A percentile compares a stretch with the other conserved stretches of the same genome.
Evolutionary conservation across 768 basidiomycete species (phyloP).

Genomic region (Leccinum variicolor): DNA sequence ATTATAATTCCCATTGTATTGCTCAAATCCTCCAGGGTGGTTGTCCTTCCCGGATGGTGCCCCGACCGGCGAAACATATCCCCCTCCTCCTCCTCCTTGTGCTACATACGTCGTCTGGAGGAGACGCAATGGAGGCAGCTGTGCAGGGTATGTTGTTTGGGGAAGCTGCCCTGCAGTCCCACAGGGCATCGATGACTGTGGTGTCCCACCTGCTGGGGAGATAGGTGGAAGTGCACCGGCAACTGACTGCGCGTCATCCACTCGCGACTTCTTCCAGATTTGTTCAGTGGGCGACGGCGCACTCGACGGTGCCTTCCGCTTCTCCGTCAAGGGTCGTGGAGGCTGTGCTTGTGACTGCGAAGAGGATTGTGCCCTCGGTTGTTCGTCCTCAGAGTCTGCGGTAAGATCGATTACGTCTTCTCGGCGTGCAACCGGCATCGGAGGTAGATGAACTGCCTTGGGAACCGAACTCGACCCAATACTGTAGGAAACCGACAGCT

Average conservation of each 20-base stretch:
- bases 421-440: conserved; percentile 19
- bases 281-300: conserved; percentile 55
- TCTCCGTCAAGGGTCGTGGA: conserved; percentile 37
- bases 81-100: conserved; percentile 13
- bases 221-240: conserved; percentile 21
- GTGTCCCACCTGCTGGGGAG: conserved; percentile 18
- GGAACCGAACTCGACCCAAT: conserved; percentile 38
- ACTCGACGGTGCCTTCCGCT: conserved; percentile 58
- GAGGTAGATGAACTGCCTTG: conserved; percentile 22
- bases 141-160: conserved; percentile 17
- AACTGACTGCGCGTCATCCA: conserved; percentile 22
- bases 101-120: conserved; percentile 17
- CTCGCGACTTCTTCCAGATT: conserved; percentile 69
- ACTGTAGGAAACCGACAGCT: conserved; percentile 64
- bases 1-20: conserved; percentile 22
- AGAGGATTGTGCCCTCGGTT: conserved; percentile 28
- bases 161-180: conserved; percentile 15
- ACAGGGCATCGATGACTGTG: conserved; percentile 12
- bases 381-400: conserved; percentile 75
- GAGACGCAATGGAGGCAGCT: conserved; percentile 29
- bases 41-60: conserved; percentile 14
- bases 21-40: conserved; percentile 23
- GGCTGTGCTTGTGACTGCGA: conserved; percentile 31
- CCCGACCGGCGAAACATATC: conserved; percentile 23
- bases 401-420: conserved; percentile 82